Base-by-base conservation (phyloP, 805 yeast species). In the Lipomyces yamanashiensis region DNA sequence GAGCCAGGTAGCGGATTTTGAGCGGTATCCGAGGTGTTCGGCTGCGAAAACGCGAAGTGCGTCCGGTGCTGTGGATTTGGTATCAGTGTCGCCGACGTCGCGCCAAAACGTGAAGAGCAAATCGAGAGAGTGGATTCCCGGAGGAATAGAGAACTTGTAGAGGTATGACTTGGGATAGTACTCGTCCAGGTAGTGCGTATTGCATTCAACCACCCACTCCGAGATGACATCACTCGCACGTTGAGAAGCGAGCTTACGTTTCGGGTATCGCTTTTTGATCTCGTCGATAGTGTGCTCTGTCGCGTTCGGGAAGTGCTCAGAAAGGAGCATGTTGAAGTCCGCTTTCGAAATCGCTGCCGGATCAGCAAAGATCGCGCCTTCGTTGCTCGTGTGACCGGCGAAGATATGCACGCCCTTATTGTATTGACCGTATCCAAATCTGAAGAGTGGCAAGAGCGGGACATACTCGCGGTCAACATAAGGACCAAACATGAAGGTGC, bases 401-500 rank as follows among this genome's bases (percentile, higher is more conserved):
- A 67, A 34, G 17, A 67, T 48, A 40, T 57, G 28, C 19, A 67
- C 59, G 41, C 34, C 57, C 5, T 36, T n/a, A 19, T 56, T 34
- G 41, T 53, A 67, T 15, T 47, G 44, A 2, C 68, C 64, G 34
- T 45, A 37, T 2, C 51, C 50, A n/a, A 67, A 56, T 41, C 59
- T 48, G 54, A 63, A 67, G 39, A 47, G 40, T 2, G 70, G 70
- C 8, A 67, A 55, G 40, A 28, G 28, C 8, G 63, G 63, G 19
- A 64, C 66, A 28, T 63, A 67, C 2, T 36, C 51, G 23, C 61
- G 51, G 33, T 67, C 70, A 47, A 67, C 67, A 33, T 60, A 59
- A 9, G 70, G 70, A 7, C 70, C 70, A 39, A 67, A 66, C 44
- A 44, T 41, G 39, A 63, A 67, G 1, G 65, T 61, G 4, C 70